Conservation (phyloP, 78 protist species). For the Emiliania huxleyi region DNA sequence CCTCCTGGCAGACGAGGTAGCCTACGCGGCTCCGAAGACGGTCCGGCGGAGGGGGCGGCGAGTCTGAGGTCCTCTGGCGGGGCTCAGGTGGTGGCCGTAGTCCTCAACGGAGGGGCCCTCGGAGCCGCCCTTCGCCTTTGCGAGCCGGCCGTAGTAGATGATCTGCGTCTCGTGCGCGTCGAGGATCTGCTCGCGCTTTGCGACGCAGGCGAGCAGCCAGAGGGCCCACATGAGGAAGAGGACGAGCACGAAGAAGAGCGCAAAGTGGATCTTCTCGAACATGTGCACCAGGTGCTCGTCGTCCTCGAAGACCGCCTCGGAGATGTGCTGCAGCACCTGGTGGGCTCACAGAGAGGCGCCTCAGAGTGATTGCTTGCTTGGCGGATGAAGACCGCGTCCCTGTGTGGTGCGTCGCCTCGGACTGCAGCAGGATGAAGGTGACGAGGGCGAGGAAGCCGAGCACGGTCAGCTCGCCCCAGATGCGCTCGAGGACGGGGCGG, state of each 20-base stretch:
- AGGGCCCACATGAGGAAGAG: neutral
- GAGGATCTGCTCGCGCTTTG: neutral
- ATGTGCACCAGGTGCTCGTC: neutral
- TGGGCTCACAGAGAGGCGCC: no score
- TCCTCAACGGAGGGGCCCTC: no score
- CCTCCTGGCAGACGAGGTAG: neutral
- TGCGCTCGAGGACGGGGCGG: neutral
- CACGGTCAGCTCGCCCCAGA: neutral
- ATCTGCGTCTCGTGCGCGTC: neutral
- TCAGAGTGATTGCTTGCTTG: no score
- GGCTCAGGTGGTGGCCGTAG: no score
- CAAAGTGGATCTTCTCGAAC: neutral
- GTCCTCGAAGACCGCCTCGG: neutral
- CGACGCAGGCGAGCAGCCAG: neutral
- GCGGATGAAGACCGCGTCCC: no score
- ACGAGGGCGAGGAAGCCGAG: conserved; percentile 8
- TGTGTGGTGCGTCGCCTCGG: no score
- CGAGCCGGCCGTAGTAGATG: neutral
- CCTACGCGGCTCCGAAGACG: no score
- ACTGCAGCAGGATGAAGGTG: neutral
- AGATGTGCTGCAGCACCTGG: neutral
- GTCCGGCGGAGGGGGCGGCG: no score
- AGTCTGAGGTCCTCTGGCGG: no score
- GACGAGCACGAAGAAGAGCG: neutral
- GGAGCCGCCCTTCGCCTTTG: neutral